phyloP scores from a whole-genome alignment of 2,329 filamentous ascomycete genomes.

The Pyricularia pennisetigena region DNA sequence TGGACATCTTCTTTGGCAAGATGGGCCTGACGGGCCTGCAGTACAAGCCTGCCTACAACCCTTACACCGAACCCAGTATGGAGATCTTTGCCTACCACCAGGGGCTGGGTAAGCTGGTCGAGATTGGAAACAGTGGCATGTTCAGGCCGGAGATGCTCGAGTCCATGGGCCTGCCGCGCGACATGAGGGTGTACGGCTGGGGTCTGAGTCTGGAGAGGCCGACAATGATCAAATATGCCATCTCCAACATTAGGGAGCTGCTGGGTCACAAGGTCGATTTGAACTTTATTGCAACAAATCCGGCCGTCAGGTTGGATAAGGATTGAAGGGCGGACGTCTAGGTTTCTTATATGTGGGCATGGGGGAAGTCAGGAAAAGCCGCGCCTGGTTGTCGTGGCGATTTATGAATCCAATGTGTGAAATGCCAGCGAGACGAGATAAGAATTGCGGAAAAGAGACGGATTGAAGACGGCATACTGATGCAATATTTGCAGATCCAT shows the following conservation, averaged over 20 bases:
- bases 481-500: background rate
- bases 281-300: slow-evolving; percentile 83
- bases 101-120: slow-evolving; percentile 81
- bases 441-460: background rate
- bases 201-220: slow-evolving; percentile 86
- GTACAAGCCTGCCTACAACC: slow-evolving; percentile 97
- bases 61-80: slow-evolving; percentile 92
- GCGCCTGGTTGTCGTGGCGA: too few species aligned
- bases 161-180: slow-evolving; percentile 75
- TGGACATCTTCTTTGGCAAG: slow-evolving; percentile 64
- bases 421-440: background rate
- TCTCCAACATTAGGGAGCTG: slow-evolving; percentile 84
- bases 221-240: slow-evolving; percentile 94
- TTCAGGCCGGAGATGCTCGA: slow-evolving; percentile 97
- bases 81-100: slow-evolving; percentile 96
- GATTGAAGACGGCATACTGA: background rate
- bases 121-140: slow-evolving; percentile 98
- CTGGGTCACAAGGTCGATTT: slow-evolving; percentile 94
- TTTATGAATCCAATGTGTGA: background rate
- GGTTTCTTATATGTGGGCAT: background rate
- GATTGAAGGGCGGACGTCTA: slow-evolving; percentile 33
- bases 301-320: slow-evolving; percentile 83
- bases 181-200: slow-evolving; percentile 91
- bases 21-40: slow-evolving; percentile 80
- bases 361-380: too few species aligned